Evolutionary conservation across 2,329 filamentous ascomycete genomes (phyloP).

Genomic region (Coniochaeta ligniaria): DNA sequence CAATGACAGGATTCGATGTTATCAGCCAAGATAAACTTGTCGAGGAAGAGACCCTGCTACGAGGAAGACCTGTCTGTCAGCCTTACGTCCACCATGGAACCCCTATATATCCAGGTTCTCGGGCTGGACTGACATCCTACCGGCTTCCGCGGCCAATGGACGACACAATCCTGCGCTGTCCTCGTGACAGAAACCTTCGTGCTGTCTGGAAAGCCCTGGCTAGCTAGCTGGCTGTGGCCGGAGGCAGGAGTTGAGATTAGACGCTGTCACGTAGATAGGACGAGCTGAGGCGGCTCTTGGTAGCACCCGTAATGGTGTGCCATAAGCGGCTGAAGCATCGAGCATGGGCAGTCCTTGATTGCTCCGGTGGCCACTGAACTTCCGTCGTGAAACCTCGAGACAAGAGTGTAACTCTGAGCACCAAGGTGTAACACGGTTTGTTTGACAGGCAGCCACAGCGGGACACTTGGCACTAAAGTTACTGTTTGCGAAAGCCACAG

Average conservation of each 20-base stretch:
- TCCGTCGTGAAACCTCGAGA: not conserved
- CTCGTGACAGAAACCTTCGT: too few species aligned
- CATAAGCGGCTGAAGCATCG: not conserved
- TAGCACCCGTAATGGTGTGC: not conserved
- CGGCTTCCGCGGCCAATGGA: too few species aligned
- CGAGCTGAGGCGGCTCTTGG: not conserved
- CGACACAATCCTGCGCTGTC: too few species aligned
- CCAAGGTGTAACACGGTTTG: not conserved
- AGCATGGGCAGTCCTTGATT: not conserved
- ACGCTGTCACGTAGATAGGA: not conserved
- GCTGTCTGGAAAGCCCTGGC: too few species aligned
- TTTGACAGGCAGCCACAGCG: not conserved
- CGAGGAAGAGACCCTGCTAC: too few species aligned
- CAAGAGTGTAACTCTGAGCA: not conserved
- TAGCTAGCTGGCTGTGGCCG: too few species aligned
- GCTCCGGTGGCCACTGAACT: not conserved
- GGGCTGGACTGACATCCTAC: too few species aligned
- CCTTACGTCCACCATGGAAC: too few species aligned
- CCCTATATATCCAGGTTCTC: too few species aligned
- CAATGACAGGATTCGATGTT: too few species aligned
- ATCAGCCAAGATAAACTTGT: too few species aligned
- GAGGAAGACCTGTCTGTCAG: too few species aligned
- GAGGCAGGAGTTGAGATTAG: not conserved
- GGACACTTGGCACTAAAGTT: not conserved
- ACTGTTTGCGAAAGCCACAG: not conserved